Base-by-base conservation (phyloP, 2,329 filamentous ascomycete genomes). In the Alternaria rosae region DNA sequence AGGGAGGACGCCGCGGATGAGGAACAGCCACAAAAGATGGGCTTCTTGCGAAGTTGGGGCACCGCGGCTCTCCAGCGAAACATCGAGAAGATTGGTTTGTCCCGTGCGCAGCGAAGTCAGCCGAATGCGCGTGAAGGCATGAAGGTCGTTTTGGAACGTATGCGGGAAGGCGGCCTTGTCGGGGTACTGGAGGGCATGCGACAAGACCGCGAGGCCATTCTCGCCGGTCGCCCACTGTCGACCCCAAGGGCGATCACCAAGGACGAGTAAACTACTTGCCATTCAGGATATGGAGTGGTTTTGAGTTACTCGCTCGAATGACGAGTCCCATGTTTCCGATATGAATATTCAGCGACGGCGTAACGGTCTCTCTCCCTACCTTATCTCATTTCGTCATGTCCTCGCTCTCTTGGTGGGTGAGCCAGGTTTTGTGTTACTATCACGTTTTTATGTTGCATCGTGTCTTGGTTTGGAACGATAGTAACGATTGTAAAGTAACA, bases 81-180 rank as follows among this genome's bases (percentile, higher is more conserved):
- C 72, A 94, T 95, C 72, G 92, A 95, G 81, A 86, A 87, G 56
- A 89, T 94, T 63, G 91, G 91, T 11, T 88, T 92, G 41, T 90
- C 89, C 73, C 91, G 92, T 76, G 93, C 92, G 6, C 87, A 90
- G 67, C 90, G 91, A 71, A 91, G 92, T 75, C 85, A 94, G 71
- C 89, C 90, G 54, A 94, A 94, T 82, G 92, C 91, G 69, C 88
- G 91, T 52, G 91, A 94, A 76, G 92, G 92, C 51, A 94, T 95
- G 92, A 89, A 87, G 59, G 87, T 94, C 38, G 92, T 95, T 9
- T 84, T 95, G 21, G 91, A 93, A 78, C 84, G 92, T 50, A 78
- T 92, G 74, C 83, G 90, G 56, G 83, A 84, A 60, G 89, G 89
- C 41, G 90, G 90, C 1, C 81, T 92, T 17, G 88, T 91, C 15